phyloP scores from a whole-genome alignment of 1,284 basidiomycete species.

The Moesziomyces sp. region DNA sequence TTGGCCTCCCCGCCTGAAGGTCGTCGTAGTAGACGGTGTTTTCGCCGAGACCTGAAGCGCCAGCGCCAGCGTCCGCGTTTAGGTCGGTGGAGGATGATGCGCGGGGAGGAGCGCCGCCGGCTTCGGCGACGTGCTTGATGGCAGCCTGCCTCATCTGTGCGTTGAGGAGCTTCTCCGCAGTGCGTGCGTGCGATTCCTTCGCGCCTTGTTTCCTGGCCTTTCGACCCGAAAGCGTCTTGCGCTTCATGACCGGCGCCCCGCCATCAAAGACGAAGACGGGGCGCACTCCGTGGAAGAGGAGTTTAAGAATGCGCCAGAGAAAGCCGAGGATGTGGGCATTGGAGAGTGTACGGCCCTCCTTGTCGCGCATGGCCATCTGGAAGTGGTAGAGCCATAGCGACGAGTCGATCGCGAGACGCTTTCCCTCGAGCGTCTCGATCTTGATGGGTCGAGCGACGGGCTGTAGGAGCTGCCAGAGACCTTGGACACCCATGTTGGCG shows the following conservation, averaged over 20 bases:
- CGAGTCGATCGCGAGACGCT: slow-evolving; percentile 80
- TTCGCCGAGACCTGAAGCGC: slow-evolving; percentile 53
- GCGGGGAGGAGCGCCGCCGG: slow-evolving; percentile 1
- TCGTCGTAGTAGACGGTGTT: slow-evolving; percentile 70
- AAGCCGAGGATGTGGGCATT: slow-evolving; percentile 98
- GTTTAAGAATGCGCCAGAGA: slow-evolving; percentile 81
- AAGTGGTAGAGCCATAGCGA: slow-evolving; percentile 94
- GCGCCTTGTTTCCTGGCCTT: slow-evolving; percentile 75
- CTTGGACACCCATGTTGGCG: slow-evolving; percentile 65
- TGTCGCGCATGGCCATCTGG: slow-evolving; percentile 94
- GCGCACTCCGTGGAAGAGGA: slow-evolving; percentile 87
- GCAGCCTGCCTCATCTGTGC: slow-evolving; percentile 94
- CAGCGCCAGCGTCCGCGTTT: slow-evolving; percentile 1
- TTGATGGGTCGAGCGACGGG: slow-evolving; percentile 67
- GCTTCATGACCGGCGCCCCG: slow-evolving; percentile 68
- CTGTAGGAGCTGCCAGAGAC: slow-evolving; percentile 67
- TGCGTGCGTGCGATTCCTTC: slow-evolving; percentile 63
- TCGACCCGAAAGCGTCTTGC: slow-evolving; percentile 66
- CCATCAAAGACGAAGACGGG: slow-evolving; percentile 93
- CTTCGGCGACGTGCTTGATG: slow-evolving; percentile 74
- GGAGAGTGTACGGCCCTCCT: slow-evolving; percentile 86
- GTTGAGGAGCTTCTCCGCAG: slow-evolving; percentile 85
- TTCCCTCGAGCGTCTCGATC: slow-evolving; percentile 67
- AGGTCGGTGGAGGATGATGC: slow-evolving; percentile 14
- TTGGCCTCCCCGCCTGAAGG: slow-evolving; percentile 28